Evolutionary conservation across 2,329 filamentous ascomycete genomes (phyloP), one percentile per base, ranked within the genome.

Genomic region (Exophiala sideris): DNA sequence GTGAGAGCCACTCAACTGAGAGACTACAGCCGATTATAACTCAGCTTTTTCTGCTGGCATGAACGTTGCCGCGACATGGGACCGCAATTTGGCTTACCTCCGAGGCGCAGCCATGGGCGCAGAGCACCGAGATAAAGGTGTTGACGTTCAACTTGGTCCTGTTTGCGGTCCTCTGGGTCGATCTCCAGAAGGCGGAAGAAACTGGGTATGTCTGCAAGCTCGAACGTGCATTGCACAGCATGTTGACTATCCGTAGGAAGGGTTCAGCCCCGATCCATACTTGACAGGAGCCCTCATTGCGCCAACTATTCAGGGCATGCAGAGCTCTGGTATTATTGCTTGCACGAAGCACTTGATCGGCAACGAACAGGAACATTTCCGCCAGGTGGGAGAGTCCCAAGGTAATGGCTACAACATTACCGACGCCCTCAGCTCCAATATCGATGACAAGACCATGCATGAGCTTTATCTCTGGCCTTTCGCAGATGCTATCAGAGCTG

Each of bases 31-130:
- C 61, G 90, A 95, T 70, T 92, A 87, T 70, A 84, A 84, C 66
- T 92, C 88, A 34, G 91, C 86, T 1, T 96, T 95, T 69, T 81
- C 88, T 0, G 85, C 86, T 0, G 90, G 88, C 45, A 78, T 91
- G 62, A 91, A 88, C 5, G 81, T 88, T 29, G 91, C 87, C 11
- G 88, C 89, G n/a, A 89, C 90, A 0, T 96, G 87, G 79, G 87
- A 91, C 69, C 82, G 86, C 53, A 70, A 75, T 10, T 78, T 95
- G 29, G 86, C 91, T 67, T 83, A 83, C 64, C 73, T 78, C 48
- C 81, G 89, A 46, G 89, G 85, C 32, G 73, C 80, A 48, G 86
- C 85, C 45, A 90, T 95, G 85, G 90, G 85, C 2, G 75, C 78
- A 53, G 89, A 95, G 67, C 83, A 87, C 64, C 83, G 81, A 55